A percentile compares a stretch with the other conserved stretches of the same genome.
phyloP scores from a whole-genome alignment of 2,329 filamentous ascomycete species.

The Monosporascus sp. region DNA sequence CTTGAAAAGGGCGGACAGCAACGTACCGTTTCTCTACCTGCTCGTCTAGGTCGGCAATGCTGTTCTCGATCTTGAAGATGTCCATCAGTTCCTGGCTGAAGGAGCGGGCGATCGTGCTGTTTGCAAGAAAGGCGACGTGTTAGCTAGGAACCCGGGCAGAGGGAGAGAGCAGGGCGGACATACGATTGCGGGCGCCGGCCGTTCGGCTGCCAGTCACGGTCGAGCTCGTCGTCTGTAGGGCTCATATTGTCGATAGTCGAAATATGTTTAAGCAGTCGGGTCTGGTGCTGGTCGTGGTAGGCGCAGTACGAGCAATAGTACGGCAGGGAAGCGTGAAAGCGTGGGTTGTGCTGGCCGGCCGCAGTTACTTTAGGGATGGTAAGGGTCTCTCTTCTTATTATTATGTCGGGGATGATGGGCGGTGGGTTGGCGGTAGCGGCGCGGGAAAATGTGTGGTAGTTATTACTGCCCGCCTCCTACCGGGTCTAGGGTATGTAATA shows the following conservation, averaged over 20 bases:
- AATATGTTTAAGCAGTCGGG: not conserved
- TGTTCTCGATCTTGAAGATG: constrained; percentile 82
- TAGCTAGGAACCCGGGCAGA: constrained; percentile 13
- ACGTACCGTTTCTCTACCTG: constrained; percentile 78
- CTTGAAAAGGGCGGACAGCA: constrained; percentile 1
- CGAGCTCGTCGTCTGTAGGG: constrained; percentile 62
- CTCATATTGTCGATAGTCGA: constrained; percentile 22
- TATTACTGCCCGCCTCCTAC: too few relatives aligned
- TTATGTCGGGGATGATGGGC: too few relatives aligned
- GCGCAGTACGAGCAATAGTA: too few relatives aligned
- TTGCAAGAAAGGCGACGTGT: constrained; percentile 10
- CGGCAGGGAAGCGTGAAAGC: too few relatives aligned
- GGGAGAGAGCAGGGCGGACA: constrained; percentile 57
- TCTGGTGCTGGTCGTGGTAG: too few relatives aligned
- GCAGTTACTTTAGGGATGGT: too few relatives aligned
- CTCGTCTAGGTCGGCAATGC: constrained; percentile 66
- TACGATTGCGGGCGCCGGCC: constrained; percentile 78
- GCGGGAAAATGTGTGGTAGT: too few relatives aligned
- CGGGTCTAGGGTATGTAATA: too few relatives aligned
- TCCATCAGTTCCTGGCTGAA: constrained; percentile 84
- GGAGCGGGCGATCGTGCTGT: constrained; percentile 78
- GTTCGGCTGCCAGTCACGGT: constrained; percentile 76
- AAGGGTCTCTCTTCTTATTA: too few relatives aligned
- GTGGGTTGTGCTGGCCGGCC: not conserved
- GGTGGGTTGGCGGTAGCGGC: too few relatives aligned